A percentile compares a stretch with the other conserved stretches of the same genome.
Conservation (phyloP, 768 basidiomycete genomes). For the Mycena floridula region DNA sequence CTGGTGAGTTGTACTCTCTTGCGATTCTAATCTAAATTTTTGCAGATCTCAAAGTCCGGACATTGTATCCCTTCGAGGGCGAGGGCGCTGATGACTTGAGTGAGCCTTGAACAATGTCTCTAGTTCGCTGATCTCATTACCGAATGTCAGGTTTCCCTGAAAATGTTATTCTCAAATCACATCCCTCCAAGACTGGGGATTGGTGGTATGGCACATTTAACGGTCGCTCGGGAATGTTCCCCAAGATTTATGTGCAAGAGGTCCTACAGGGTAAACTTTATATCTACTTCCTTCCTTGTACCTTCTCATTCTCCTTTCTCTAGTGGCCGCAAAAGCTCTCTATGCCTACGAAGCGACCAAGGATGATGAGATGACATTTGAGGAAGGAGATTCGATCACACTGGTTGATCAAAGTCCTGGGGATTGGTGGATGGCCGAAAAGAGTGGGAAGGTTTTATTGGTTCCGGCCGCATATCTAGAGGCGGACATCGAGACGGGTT, state of each 20-base stretch:
- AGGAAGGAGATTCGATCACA: slow-evolving; percentile 69
- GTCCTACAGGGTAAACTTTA: slow-evolving; percentile 54
- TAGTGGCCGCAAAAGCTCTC: slow-evolving; percentile 72
- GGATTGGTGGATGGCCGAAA: slow-evolving; percentile 97
- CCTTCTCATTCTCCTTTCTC: slow-evolving; percentile 6
- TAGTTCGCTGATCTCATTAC: not conserved
- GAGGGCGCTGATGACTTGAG: slow-evolving; percentile 87
- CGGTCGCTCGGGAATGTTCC: slow-evolving; percentile 82
- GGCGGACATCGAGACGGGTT: slow-evolving; percentile 80
- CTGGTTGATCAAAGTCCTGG: slow-evolving; percentile 80
- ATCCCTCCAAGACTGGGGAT: slow-evolving; percentile 80
- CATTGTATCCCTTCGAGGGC: slow-evolving; percentile 80
- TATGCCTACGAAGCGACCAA: slow-evolving; percentile 70
- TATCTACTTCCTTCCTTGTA: not conserved
- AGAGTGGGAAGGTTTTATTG: slow-evolving; percentile 77
- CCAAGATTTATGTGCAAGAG: slow-evolving; percentile 79
- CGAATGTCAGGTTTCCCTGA: slow-evolving; percentile 84
- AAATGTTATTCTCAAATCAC: slow-evolving; percentile 70
- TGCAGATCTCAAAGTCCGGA: slow-evolving; percentile 67
- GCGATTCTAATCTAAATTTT: slow-evolving; percentile 7
- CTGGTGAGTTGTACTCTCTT: slow-evolving; percentile 34
- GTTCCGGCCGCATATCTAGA: slow-evolving; percentile 93
- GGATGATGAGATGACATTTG: slow-evolving; percentile 80
- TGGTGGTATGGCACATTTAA: slow-evolving; percentile 89
- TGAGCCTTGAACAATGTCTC: slow-evolving; percentile 29